These are phyloP conservation scores for Amanita phalloides DNA, from an alignment of 768 basidiomycete genomes.

Conservation along the genomic window DNA sequence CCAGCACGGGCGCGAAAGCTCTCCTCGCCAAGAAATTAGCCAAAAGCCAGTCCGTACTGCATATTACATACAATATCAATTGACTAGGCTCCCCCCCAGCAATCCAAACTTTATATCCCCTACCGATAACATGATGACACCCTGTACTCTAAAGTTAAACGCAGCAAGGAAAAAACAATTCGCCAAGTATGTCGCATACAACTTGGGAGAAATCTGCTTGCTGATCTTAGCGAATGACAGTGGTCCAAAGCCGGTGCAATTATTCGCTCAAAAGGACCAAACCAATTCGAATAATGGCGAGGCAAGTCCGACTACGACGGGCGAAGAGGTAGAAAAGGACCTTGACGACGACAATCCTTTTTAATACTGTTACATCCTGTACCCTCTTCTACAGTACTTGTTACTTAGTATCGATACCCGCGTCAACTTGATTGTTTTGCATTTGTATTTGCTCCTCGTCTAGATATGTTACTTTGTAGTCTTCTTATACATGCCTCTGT, in stretches of 20 bases:
- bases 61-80: constrained; percentile 1
- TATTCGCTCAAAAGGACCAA: constrained; percentile 43
- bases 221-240: constrained; percentile 21
- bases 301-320: constrained; percentile 18
- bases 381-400: not conserved
- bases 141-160: constrained; percentile 83
- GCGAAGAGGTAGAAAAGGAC: constrained; percentile 23
- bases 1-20: constrained; percentile 82
- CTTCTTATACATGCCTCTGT: too few relatives aligned
- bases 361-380: constrained; percentile 18
- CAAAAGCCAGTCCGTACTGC: constrained; percentile 61
- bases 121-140: constrained; percentile 92
- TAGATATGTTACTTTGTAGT: not conserved
- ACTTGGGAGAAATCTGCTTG: not conserved
- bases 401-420: constrained; percentile 1
- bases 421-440: not conserved
- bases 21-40: constrained; percentile 91
- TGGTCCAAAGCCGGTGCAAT: constrained; percentile 48
- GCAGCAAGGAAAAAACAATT: constrained; percentile 93
- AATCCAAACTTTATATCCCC: constrained; percentile 88
- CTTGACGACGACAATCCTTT: constrained; percentile 68
- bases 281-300: constrained; percentile 26
- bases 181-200: constrained; percentile 51
- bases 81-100: constrained; percentile 26
- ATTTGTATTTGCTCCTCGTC: not conserved